Evolutionary conservation across 371 early-diverging fungal species (phyloP).

Genomic region (Lichtheimia ramosa): DNA sequence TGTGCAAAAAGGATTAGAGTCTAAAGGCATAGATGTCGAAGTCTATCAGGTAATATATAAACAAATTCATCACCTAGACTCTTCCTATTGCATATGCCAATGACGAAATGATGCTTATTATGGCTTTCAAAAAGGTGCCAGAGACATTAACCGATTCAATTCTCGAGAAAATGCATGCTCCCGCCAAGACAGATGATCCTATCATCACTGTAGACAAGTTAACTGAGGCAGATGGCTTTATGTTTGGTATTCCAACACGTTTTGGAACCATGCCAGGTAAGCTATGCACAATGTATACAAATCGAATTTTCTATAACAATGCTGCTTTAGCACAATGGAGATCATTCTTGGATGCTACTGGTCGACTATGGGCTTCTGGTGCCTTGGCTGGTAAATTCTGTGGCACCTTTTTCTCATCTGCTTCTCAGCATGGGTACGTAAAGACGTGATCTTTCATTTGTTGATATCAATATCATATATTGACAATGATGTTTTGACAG

Average conservation of each 20-base stretch:
- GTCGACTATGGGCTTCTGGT: slow-evolving; percentile 67
- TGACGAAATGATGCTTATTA: no score
- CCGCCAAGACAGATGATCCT: slow-evolving; percentile 62
- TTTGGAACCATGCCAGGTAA: slow-evolving; percentile 64
- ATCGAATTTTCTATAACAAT: no score
- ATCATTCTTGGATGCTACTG: slow-evolving; percentile 66
- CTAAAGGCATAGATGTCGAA: slow-evolving; percentile 52
- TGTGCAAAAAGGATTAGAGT: slow-evolving; percentile 57
- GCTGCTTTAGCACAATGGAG: no score
- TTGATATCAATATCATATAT: no score
- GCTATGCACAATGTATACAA: no score
- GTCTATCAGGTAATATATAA: slow-evolving; percentile 46
- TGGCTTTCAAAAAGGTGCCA: slow-evolving; percentile 59
- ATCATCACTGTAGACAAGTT: slow-evolving; percentile 58
- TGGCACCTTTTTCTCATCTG: slow-evolving; percentile 75
- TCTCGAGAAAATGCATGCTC: slow-evolving; percentile 72
- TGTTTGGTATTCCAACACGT: slow-evolving; percentile 71
- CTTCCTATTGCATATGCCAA: no score
- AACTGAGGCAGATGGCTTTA: slow-evolving; percentile 70
- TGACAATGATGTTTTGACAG: no score
- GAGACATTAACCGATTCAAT: slow-evolving; percentile 72
- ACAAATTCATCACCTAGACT: no score
- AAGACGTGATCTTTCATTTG: no score
- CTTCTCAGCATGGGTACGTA: slow-evolving; percentile 55
- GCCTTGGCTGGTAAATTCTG: slow-evolving; percentile 73